Base-by-base conservation (phyloP, 768 basidiomycete species). In the Lactifluus echinatus region DNA sequence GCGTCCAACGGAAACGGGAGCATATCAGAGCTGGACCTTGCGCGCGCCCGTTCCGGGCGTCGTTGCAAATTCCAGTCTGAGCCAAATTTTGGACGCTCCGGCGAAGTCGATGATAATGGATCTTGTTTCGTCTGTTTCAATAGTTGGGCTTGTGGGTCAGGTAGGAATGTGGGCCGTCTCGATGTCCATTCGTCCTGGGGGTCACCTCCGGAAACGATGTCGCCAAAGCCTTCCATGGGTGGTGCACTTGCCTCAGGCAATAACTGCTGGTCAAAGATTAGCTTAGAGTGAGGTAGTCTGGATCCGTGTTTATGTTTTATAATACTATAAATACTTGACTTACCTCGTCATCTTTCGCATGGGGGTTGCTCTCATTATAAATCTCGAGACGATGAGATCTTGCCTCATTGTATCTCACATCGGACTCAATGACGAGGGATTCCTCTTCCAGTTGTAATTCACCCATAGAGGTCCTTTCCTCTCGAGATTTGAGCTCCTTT, bases 51-150 rank as follows among this genome's bases (percentile, higher is more conserved):
- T 39, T 21, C 34, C 24, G 23, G 57, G 10, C 28, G 34, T 6
- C 12, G 52, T 24, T 21, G 36, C n/a, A 59, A 12, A 3, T 59
- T 50, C 58, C 58, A 59, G 19, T 59, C 58, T 21, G 58, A 59
- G 23, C 53, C 53, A 17, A 59, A 59, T 45, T 17, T 53, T 3
- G 58, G 53, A 10, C 53, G 58, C 14, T 31, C 39, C 10, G 47
- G 57, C 3, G 51, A 42, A n/a, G 46, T 19, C 6, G 29, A 7
- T 11, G 23, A 4, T 24, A 39, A 21, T 14, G 4, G 29, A 24
- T 39, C 24, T 11, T n/a, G 33, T 21, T 26, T 44, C 24, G n/a
- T 48, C 10, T n/a, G 44, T 21, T 39, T 48, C 40, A 6, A 19
- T 23, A 11, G 24, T 6, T 43, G 57, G 1, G 11, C 12, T 34